phyloP scores from a whole-genome alignment of 495 filamentous ascomycete species.

The Haplographium delicatum region DNA sequence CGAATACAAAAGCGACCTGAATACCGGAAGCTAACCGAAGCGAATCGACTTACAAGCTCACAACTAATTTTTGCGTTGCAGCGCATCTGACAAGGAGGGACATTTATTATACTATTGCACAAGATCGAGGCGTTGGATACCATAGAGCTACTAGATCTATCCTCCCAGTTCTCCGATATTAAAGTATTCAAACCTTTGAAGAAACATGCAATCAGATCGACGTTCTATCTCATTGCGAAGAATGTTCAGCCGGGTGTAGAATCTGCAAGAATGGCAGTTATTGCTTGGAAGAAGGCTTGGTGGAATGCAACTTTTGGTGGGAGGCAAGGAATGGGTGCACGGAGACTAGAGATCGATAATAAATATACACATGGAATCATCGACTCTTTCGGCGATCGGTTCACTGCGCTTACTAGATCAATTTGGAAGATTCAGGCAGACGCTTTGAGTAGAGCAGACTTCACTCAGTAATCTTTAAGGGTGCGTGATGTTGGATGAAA shows the following conservation, averaged over 20 bases:
- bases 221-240: conserved; percentile 52
- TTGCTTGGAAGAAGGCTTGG: conserved; percentile 40
- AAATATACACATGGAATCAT: neutral
- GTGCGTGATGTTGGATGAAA: no score
- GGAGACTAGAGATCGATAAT: neutral
- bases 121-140: conserved; percentile 40
- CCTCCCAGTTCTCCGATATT: conserved; percentile 40
- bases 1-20: conserved; percentile 37
- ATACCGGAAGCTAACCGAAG: conserved; percentile 40
- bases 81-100: conserved; percentile 35
- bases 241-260: conserved; percentile 32
- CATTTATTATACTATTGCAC: conserved; percentile 46
- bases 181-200: conserved; percentile 42
- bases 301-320: conserved; percentile 39
- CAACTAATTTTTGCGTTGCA: conserved; percentile 47
- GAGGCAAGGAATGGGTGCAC: conserved; percentile 17
- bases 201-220: conserved; percentile 38
- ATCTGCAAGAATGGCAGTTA: conserved; percentile 33
- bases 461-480: no score
- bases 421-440: neutral
- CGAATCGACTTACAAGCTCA: conserved; percentile 31
- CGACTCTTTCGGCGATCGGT: neutral
- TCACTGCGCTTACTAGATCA: neutral
- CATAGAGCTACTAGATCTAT: conserved; percentile 33
- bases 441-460: no score